A percentile compares a stretch with the other conserved stretches of the same genome.
Evolutionary conservation across 352 stramenopile genomes (phyloP).

Genomic region (Nothophytophthora sp.): DNA sequence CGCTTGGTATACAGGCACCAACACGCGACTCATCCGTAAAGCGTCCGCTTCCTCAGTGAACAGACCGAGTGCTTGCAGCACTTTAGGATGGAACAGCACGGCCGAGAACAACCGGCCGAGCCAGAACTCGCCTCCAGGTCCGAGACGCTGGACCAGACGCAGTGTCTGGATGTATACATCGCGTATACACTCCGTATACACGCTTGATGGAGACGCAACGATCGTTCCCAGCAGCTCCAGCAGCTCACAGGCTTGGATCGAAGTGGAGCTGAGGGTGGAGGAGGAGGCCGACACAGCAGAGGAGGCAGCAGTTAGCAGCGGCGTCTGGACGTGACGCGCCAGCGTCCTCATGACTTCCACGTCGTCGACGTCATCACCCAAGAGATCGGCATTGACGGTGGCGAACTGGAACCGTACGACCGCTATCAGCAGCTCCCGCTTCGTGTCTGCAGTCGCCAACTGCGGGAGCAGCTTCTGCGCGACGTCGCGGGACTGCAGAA

Average conservation of each 20-base stretch:
- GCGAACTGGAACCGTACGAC: constrained; percentile 33
- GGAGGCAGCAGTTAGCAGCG: constrained; percentile 19
- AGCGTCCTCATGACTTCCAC: constrained; percentile 38
- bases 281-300: constrained; percentile 13
- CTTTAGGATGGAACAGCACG: constrained; percentile 47
- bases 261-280: constrained; percentile 12
- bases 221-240: constrained; percentile 23
- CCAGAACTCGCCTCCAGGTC: constrained; percentile 51
- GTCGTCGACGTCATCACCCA: constrained; percentile 58
- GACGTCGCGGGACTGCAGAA: constrained; percentile 24
- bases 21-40: constrained; percentile 42
- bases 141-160: constrained; percentile 37
- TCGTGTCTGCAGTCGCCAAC: constrained; percentile 11
- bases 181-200: constrained; percentile 27
- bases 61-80: constrained; percentile 41
- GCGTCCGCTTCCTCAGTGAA: constrained; percentile 48
- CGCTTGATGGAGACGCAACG: constrained; percentile 14
- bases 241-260: constrained; percentile 37
- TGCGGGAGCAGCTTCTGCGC: constrained; percentile 8
- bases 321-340: constrained; percentile 16
- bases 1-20: constrained; percentile 71
- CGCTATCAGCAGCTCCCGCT: constrained; percentile 32
- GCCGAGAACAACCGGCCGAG: constrained; percentile 42
- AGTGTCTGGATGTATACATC: constrained; percentile 43
- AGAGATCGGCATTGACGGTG: constrained; percentile 27